Evolutionary conservation across 2,329 filamentous ascomycete species (phyloP).

Genomic region (Pseudocercospora ulei): DNA sequence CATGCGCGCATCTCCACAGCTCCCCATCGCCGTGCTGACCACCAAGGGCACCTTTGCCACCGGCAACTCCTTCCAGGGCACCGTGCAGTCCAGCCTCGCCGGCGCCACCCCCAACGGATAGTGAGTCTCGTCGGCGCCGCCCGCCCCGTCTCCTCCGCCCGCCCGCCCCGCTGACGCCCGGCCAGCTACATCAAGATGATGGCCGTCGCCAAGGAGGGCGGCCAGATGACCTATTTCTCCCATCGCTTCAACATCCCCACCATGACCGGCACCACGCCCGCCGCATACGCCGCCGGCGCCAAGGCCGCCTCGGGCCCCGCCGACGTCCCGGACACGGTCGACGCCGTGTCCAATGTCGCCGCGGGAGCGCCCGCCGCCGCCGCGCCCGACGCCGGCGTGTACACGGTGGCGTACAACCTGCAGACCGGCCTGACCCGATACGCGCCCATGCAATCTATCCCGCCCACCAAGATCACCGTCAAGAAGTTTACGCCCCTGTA

Average conservation of each 20-base stretch:
- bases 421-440: constrained; percentile 52
- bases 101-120: constrained; percentile 45
- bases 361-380: constrained; percentile 17
- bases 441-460: constrained; percentile 53
- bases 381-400: constrained; percentile 17
- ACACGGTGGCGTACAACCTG: constrained; percentile 44
- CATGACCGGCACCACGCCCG: constrained; percentile 53
- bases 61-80: constrained; percentile 14
- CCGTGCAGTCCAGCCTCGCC: constrained; percentile 22
- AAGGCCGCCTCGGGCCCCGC: constrained; percentile 33
- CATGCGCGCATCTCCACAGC: too few species aligned
- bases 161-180: constrained; percentile 14
- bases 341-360: constrained; percentile 27
- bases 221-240: constrained; percentile 51
- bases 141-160: too few species aligned
- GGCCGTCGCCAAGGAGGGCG: constrained; percentile 47
- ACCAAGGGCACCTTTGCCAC: constrained; percentile 13
- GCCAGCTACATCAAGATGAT: constrained; percentile 52
- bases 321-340: constrained; percentile 35
- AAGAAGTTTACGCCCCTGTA: constrained; percentile 44
- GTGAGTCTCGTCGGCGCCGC: too few species aligned
- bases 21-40: constrained; percentile 17
- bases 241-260: constrained; percentile 53
- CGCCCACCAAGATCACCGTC: constrained; percentile 50
- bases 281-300: constrained; percentile 35